These are phyloP conservation scores for Cyclocybe aegerita DNA, from an alignment of 768 basidiomycete species.

Conservation along the genomic window DNA sequence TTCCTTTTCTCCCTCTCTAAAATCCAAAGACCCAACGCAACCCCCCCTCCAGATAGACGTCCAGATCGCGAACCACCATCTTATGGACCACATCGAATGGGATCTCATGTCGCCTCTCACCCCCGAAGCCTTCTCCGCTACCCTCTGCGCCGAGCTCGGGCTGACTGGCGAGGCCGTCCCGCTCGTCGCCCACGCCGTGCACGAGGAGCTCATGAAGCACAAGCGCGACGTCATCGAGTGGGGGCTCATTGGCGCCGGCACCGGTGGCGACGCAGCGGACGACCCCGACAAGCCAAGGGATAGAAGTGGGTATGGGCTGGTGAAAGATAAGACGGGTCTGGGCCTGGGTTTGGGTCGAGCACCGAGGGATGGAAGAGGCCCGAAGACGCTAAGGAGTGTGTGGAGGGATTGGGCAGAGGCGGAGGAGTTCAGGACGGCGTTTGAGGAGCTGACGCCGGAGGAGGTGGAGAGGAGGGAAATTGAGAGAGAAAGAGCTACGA, in stretches of 20 bases:
- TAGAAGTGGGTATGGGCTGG: conserved; percentile 49
- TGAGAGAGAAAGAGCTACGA: conserved; percentile 81
- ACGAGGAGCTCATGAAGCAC: conserved; percentile 94
- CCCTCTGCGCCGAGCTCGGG: conserved; percentile 83
- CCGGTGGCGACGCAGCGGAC: conserved; percentile 26
- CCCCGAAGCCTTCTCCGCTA: conserved; percentile 79
- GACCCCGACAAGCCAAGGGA: conserved; percentile 38
- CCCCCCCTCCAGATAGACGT: conserved; percentile 80
- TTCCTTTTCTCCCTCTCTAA: background rate
- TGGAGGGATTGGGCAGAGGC: conserved; percentile 97
- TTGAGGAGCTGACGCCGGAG: conserved; percentile 84
- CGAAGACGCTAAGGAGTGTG: conserved; percentile 79
- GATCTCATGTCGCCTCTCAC: conserved; percentile 92
- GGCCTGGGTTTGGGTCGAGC: conserved; percentile 76
- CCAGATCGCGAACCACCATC: conserved; percentile 88
- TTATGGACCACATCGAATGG: conserved; percentile 98
- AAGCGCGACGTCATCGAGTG: conserved; percentile 95
- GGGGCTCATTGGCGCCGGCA: conserved; percentile 74
- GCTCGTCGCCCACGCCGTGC: conserved; percentile 88
- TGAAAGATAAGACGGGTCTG: conserved; percentile 83
- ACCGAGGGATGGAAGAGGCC: conserved; percentile 77
- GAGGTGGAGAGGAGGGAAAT: conserved; percentile 90
- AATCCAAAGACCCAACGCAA: background rate
- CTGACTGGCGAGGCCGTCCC: conserved; percentile 86
- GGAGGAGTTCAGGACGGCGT: conserved; percentile 85